Evolutionary conservation across 768 basidiomycete genomes (phyloP).

Genomic region (Lentinus brumalis): DNA sequence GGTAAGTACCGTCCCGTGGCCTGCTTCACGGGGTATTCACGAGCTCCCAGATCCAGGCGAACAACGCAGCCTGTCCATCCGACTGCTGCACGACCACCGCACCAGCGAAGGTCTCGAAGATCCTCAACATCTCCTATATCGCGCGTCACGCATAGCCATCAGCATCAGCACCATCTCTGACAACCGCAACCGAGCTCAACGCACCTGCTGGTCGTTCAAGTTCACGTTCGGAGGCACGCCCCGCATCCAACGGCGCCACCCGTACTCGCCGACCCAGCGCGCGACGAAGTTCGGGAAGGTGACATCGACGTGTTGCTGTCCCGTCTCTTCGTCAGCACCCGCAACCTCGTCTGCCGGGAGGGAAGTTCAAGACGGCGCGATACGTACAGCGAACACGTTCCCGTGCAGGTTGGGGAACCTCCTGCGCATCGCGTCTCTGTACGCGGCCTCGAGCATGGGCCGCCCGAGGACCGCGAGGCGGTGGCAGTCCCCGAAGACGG

Average conservation of each 20-base stretch:
- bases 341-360: too few species aligned
- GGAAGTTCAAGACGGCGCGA: too few species aligned
- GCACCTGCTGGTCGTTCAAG: background rate
- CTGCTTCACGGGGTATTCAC: too few species aligned
- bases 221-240: background rate
- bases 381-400: background rate
- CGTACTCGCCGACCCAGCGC: background rate
- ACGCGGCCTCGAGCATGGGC: background rate
- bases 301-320: background rate
- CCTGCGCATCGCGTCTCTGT: conserved; percentile 1
- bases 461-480: conserved; percentile 7
- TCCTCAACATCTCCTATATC: background rate
- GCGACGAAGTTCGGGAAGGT: background rate
- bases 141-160: background rate
- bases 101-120: too few species aligned
- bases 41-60: too few species aligned
- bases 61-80: too few species aligned
- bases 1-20: too few species aligned
- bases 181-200: background rate
- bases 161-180: background rate
- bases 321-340: too few species aligned
- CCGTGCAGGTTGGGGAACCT: background rate
- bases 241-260: background rate
- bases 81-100: too few species aligned
- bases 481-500: background rate